Evolutionary conservation across 768 basidiomycete genomes (phyloP).

Genomic region (Tylopilus vinaceipallidus): DNA sequence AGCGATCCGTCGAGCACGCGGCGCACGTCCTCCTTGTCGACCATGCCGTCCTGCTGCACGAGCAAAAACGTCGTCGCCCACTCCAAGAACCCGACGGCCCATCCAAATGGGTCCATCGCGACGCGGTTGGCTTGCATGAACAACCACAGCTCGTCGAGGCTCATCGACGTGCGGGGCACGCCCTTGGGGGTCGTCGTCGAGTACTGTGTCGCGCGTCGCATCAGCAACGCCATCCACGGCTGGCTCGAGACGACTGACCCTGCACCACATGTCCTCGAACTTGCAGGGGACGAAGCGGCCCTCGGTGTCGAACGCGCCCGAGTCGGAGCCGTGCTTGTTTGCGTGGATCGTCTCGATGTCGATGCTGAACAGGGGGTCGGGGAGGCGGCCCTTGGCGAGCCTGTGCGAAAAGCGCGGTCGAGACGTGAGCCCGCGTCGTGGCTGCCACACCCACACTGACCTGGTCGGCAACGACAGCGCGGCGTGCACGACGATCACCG

Average conservation of each 20-base stretch:
- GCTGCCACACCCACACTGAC: too few species aligned
- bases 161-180: constrained; percentile 22
- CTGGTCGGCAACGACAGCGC: constrained; percentile 36
- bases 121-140: constrained; percentile 32
- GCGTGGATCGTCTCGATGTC: constrained; percentile 35
- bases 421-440: not conserved
- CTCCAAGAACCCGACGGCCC: constrained; percentile 36
- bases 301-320: constrained; percentile 40
- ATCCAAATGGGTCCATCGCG: constrained; percentile 38
- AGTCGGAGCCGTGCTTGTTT: constrained; percentile 44
- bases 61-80: constrained; percentile 39
- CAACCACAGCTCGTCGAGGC: constrained; percentile 31
- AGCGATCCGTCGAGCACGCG: constrained; percentile 41
- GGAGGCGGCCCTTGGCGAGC: constrained; percentile 26
- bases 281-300: constrained; percentile 40
- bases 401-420: constrained; percentile 10
- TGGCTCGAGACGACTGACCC: constrained; percentile 23
- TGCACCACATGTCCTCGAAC: constrained; percentile 45
- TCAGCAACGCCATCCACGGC: not conserved
- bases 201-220: constrained; percentile 11
- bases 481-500: constrained; percentile 35
- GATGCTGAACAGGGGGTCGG: constrained; percentile 43
- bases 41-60: constrained; percentile 38
- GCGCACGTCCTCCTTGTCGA: constrained; percentile 42
- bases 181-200: constrained; percentile 4